Evolutionary conservation across 352 stramenopile genomes (phyloP).

Genomic region (Phytophthora meadii): DNA sequence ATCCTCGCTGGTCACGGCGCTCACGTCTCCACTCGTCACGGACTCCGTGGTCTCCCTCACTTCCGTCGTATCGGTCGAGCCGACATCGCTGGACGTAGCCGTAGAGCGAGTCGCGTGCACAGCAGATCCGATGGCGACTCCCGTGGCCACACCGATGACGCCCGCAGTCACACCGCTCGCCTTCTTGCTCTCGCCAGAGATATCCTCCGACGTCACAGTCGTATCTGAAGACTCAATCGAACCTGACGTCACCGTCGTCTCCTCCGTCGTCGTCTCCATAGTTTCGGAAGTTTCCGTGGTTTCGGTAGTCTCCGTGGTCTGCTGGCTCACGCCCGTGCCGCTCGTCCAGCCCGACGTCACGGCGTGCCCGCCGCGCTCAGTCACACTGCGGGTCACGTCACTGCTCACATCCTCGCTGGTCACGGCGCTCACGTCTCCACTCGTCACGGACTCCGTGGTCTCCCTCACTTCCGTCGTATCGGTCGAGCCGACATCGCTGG

Average conservation of each 20-base stretch:
- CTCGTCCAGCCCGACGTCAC: not conserved
- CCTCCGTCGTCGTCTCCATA: not conserved
- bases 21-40: not conserved
- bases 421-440: slow-evolving; percentile 1
- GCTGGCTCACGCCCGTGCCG: not conserved
- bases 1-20: slow-evolving; percentile 3
- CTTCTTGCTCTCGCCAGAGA: slow-evolving; percentile 1
- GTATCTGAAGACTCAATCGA: not conserved
- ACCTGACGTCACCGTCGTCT: not conserved
- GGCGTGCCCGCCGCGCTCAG: slow-evolving; percentile 1
- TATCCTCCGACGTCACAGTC: not conserved
- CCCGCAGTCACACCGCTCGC: slow-evolving; percentile 1
- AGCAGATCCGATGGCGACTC: slow-evolving; percentile 11
- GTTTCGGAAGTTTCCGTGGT: not conserved
- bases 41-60: not conserved
- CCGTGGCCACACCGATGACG: not conserved
- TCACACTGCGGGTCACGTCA: slow-evolving; percentile 10
- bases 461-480: not conserved
- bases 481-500: slow-evolving; percentile 8
- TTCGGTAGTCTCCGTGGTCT: not conserved
- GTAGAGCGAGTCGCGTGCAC: slow-evolving; percentile 10
- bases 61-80: slow-evolving; percentile 5
- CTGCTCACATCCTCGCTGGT: not conserved
- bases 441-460: not conserved
- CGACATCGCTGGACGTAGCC: not conserved